Evolutionary conservation across 1,139 yeast genomes (phyloP), one percentile per base, ranked within the genome.

Genomic region (Sugiyamaella japonica): DNA sequence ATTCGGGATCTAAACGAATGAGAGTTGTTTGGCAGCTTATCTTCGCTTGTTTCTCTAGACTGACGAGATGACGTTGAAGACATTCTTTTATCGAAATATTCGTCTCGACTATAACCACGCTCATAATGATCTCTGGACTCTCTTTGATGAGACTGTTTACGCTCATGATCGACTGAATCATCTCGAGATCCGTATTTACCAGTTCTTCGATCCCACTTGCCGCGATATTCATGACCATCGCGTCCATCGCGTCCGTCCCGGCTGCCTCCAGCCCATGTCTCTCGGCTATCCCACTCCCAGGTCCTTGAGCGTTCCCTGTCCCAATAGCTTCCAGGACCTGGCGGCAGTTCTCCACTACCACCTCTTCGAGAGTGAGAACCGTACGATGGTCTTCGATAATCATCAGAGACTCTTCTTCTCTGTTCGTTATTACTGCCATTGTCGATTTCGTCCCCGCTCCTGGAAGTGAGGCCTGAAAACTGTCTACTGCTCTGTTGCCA

Each of bases 261-360:
- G 23, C 40, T 29, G 10, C 34, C 34, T 12, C 7, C 34, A 12
- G n/a, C 34, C 34, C 34, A 29, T 4, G 34, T 3, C 3, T 29
- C 34, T 9, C 34, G 48, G 17, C 31, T 17, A 25, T 61, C 65
- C 32, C 62, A 36, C 4, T 55, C 59, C 31, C 56, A 47, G 31
- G 37, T 56, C 38, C 50, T 49, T 31, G 45, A 54, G 42, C 56
- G 23, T 17, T 53, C 56, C 39, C 56, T 52, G 8, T 53, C 61
- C 58, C 58, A 55, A 41, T 55, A 53, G 44, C 61, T 20, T 20
- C 25, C 29, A 2, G 56, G 56, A 7, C 57, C 59, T 2, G 59
- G 43, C n/a, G 57, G 59, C 12, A 51, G 52, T 3, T 44, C 49
- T 6, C 53, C 49, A 15, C 53, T 37, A 1, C 50, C 42, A 37